Conservation (phyloP, 129 eudicot species). For the Helichrysum umbraculigerum region DNA sequence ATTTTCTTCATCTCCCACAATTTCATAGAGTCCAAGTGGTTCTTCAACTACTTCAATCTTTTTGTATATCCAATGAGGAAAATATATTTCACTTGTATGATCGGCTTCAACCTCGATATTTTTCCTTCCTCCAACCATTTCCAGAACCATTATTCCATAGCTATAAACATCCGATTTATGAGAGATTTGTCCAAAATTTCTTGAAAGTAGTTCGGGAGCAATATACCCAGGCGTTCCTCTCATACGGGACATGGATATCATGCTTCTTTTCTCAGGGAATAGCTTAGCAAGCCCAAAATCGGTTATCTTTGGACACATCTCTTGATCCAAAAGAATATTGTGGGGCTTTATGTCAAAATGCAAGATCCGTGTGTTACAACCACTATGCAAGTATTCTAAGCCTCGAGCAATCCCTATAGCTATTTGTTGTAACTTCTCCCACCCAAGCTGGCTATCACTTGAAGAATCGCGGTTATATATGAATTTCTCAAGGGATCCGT, state of each 20-base stretch:
- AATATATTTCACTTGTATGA: no score
- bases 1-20: slow-evolving; percentile 23
- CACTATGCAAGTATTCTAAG: no score
- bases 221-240: slow-evolving; percentile 52
- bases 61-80: slow-evolving; percentile 45
- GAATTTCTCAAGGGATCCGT: no score
- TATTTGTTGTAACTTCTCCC: no score
- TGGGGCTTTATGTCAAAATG: no score
- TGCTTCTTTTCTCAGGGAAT: slow-evolving; percentile 27
- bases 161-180: slow-evolving; percentile 50
- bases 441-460: no score
- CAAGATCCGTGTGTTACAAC: no score
- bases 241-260: slow-evolving; percentile 26
- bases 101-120: slow-evolving; percentile 19
- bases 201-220: slow-evolving; percentile 48
- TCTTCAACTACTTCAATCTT: slow-evolving; percentile 33
- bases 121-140: slow-evolving; percentile 38
- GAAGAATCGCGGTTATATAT: no score
- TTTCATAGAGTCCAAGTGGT: slow-evolving; percentile 19
- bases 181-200: slow-evolving; percentile 41
- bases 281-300: slow-evolving; percentile 59
- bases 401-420: no score
- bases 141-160: slow-evolving; percentile 44
- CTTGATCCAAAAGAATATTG: slow-evolving; percentile 35
- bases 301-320: slow-evolving; percentile 43